Conservation (phyloP, 345 rosid species). For the Punica granatum region DNA sequence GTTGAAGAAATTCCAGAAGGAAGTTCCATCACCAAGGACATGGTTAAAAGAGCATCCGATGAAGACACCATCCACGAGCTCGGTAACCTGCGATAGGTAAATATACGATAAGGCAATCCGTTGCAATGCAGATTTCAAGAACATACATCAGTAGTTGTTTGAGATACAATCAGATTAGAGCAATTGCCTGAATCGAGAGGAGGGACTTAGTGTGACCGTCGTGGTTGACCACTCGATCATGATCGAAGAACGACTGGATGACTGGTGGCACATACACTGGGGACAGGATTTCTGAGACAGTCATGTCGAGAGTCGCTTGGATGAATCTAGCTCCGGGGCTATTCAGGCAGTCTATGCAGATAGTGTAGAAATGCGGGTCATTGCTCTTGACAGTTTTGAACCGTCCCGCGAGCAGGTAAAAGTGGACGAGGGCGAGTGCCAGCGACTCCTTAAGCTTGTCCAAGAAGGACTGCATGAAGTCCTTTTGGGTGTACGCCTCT, state of each 20-base stretch:
- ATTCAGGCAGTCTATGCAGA: constrained; percentile 48
- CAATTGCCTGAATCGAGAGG: constrained; percentile 23
- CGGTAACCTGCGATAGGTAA: constrained; percentile 34
- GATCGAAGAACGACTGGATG: constrained; percentile 66
- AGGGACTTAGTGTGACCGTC: constrained; percentile 56
- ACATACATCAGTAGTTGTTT: too few species aligned
- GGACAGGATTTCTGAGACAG: constrained; percentile 36
- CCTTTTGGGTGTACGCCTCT: constrained; percentile 6
- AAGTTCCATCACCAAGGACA: constrained; percentile 50
- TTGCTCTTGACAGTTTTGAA: constrained; percentile 20
- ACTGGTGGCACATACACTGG: constrained; percentile 42
- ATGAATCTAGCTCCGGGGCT: constrained; percentile 42
- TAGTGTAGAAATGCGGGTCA: constrained; percentile 28
- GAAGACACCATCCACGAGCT: constrained; percentile 60
- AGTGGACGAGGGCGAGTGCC: constrained; percentile 55
- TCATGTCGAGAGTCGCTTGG: constrained; percentile 34
- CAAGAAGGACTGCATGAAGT: constrained; percentile 29
- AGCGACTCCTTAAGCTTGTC: constrained; percentile 44
- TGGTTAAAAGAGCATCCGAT: constrained; percentile 64
- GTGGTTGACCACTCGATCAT: constrained; percentile 41
- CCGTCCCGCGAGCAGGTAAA: constrained; percentile 69
- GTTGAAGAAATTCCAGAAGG: constrained; percentile 65
- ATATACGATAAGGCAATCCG: background rate
- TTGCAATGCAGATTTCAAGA: background rate
- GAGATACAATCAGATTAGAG: background rate